These are phyloP conservation scores for Boletus rubropictus DNA, from an alignment of 768 basidiomycete genomes.

Conservation along the genomic window DNA sequence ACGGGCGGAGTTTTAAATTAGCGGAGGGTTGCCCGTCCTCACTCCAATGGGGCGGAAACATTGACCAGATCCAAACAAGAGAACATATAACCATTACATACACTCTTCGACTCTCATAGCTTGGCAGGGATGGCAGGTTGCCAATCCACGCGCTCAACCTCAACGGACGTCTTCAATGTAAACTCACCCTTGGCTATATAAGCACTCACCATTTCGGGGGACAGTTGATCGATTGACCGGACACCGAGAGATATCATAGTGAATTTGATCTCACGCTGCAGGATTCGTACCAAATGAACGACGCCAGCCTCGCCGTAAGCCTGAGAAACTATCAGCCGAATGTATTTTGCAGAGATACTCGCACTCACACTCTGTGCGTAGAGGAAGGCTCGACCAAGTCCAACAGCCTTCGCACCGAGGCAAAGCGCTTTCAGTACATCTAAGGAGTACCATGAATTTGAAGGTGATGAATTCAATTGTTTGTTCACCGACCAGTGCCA, in stretches of 20 bases:
- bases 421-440: conserved; percentile 90
- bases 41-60: too few species aligned
- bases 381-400: conserved; percentile 79
- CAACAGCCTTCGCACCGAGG: conserved; percentile 81
- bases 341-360: neutral
- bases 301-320: conserved; percentile 74
- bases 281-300: conserved; percentile 55
- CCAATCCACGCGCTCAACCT: conserved; percentile 69
- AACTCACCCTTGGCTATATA: neutral
- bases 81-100: neutral
- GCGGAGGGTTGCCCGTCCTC: too few species aligned
- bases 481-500: conserved; percentile 56
- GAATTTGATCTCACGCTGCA: conserved; percentile 72
- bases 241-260: conserved; percentile 77
- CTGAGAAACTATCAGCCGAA: conserved; percentile 32
- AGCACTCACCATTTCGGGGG: conserved; percentile 63
- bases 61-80: neutral
- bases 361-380: conserved; percentile 73
- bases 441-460: conserved; percentile 11
- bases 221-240: conserved; percentile 55
- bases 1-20: too few species aligned
- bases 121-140: conserved; percentile 35
- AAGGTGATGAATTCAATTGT: neutral
- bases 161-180: conserved; percentile 1
- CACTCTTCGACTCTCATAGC: conserved; percentile 16